Evolutionary conservation across 2,329 filamentous ascomycete species (phyloP).

Genomic region (Ophiostoma sp.): DNA sequence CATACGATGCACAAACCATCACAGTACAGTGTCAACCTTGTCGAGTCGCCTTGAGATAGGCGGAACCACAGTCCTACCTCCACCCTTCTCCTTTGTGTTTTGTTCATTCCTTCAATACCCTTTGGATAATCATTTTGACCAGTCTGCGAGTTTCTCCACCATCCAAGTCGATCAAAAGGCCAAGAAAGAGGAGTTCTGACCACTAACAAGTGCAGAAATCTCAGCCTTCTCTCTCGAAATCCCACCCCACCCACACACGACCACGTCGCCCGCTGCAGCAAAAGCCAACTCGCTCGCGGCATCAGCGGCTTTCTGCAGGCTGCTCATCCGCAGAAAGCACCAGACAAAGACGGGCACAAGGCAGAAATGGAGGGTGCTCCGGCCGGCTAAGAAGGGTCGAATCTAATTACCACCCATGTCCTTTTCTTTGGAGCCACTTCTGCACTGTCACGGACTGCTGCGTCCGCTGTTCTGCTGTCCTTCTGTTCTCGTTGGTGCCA

Average conservation of each 20-base stretch:
- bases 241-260: constrained; percentile 1
- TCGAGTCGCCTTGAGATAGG: background rate
- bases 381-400: background rate
- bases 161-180: background rate
- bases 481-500: background rate
- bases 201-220: background rate
- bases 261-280: constrained; percentile 10
- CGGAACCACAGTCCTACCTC: background rate
- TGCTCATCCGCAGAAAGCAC: background rate
- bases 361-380: background rate
- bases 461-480: too few species aligned
- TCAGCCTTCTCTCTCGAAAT: constrained; percentile 14
- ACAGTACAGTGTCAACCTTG: background rate
- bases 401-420: background rate
- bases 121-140: background rate
- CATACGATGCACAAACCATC: background rate
- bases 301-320: constrained; percentile 9
- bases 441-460: background rate
- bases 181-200: background rate
- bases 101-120: background rate
- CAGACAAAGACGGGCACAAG: background rate
- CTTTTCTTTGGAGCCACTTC: background rate
- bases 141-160: background rate
- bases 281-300: background rate
- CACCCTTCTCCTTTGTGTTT: background rate